Conservation (phyloP, 345 rosid genomes). For the Psidium friedrichsthalianum region DNA sequence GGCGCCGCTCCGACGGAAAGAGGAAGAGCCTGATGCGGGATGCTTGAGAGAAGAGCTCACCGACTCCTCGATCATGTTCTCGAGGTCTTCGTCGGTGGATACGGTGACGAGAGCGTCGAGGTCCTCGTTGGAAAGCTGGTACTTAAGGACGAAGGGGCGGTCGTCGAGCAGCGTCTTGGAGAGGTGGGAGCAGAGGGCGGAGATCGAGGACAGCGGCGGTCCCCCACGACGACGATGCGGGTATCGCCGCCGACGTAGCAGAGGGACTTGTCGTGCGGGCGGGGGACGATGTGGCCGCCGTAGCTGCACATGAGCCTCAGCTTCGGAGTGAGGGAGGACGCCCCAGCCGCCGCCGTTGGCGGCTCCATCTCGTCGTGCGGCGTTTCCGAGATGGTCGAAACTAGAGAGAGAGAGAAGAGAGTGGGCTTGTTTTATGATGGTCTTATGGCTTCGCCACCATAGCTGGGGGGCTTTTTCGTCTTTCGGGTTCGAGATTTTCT, state of each 20-base stretch:
- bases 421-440: background rate
- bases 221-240: slow-evolving; percentile 69
- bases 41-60: slow-evolving; percentile 28
- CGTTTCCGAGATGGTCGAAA: slow-evolving; percentile 63
- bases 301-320: slow-evolving; percentile 84
- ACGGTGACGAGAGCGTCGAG: slow-evolving; percentile 87
- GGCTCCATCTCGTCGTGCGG: slow-evolving; percentile 34
- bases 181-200: slow-evolving; percentile 46
- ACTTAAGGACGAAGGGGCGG: slow-evolving; percentile 66
- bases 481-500: background rate
- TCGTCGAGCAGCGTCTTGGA: slow-evolving; percentile 55
- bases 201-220: slow-evolving; percentile 50
- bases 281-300: slow-evolving; percentile 86
- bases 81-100: slow-evolving; percentile 89
- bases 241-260: slow-evolving; percentile 77
- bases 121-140: slow-evolving; percentile 90
- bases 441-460: background rate
- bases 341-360: background rate
- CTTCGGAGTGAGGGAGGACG: slow-evolving; percentile 29
- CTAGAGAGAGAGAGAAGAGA: slow-evolving; percentile 3
- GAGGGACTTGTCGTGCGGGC: slow-evolving; percentile 76
- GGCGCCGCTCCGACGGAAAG: slow-evolving; percentile 31
- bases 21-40: slow-evolving; percentile 65
- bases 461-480: background rate
- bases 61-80: slow-evolving; percentile 90